Conservation (phyloP, 352 stramenopile species). For the Halophytophthora batemanensis region DNA sequence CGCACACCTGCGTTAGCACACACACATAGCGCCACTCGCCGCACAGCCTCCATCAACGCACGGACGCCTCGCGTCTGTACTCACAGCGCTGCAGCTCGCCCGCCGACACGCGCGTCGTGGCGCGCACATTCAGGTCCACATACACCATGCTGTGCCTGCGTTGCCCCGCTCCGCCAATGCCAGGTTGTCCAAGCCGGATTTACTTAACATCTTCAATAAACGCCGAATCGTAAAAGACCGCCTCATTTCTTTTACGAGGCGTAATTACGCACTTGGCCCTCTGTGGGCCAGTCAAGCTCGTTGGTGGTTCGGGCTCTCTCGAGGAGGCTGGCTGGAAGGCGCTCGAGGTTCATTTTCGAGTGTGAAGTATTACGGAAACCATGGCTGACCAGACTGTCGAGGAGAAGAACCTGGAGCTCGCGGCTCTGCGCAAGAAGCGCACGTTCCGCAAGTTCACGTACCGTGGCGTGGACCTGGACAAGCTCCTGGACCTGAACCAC, state of each 20-base stretch:
- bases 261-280: slow-evolving; percentile 4
- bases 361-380: slow-evolving; percentile 43
- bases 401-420: slow-evolving; percentile 83
- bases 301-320: background rate
- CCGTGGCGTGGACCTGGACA: slow-evolving; percentile 98
- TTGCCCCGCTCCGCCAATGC: background rate
- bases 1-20: background rate
- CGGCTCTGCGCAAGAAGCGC: slow-evolving; percentile 98
- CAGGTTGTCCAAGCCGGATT: slow-evolving; percentile 1
- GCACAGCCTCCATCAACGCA: background rate
- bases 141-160: slow-evolving; percentile 66
- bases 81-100: slow-evolving; percentile 63
- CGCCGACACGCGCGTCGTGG: slow-evolving; percentile 43
- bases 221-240: too few species aligned
- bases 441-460: slow-evolving; percentile 99
- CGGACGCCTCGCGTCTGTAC: slow-evolving; percentile 3
- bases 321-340: background rate
- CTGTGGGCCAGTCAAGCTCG: slow-evolving; percentile 7
- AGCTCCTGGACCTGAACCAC: slow-evolving; percentile 98
- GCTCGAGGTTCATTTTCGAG: slow-evolving; percentile 11
- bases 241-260: too few species aligned
- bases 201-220: too few species aligned
- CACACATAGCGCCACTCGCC: background rate
- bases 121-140: slow-evolving; percentile 69
- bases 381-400: slow-evolving; percentile 49